These are phyloP conservation scores for Sphaerosporella brunnea DNA, from an alignment of 495 filamentous ascomycete genomes.

Conservation along the genomic window DNA sequence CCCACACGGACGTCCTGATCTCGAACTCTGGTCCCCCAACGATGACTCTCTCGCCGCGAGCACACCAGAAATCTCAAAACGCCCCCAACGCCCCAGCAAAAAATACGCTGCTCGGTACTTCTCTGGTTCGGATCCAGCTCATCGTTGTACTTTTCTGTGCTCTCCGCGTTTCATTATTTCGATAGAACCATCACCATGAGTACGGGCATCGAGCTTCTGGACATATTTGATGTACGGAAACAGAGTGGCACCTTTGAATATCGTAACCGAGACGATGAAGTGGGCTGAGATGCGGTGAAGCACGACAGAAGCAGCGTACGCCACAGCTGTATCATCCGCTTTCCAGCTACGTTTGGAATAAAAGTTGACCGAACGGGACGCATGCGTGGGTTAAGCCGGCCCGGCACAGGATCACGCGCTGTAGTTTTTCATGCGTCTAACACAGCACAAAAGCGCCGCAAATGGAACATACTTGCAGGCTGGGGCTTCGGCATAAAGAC, in stretches of 20 bases:
- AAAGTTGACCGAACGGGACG: constrained; percentile 21
- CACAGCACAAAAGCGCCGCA: background rate
- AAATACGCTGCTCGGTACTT: too few species aligned
- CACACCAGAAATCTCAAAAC: constrained; percentile 17
- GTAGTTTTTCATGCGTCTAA: background rate
- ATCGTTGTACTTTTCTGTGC: background rate
- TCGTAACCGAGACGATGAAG: constrained; percentile 11
- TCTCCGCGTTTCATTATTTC: constrained; percentile 22
- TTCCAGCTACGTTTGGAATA: constrained; percentile 14
- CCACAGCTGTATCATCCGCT: constrained; percentile 18
- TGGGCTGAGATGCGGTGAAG: constrained; percentile 23
- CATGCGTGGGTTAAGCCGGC: too few species aligned
- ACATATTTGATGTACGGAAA: constrained; percentile 25
- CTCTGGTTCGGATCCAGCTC: constrained; percentile 1
- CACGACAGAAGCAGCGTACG: constrained; percentile 22
- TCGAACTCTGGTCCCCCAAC: constrained; percentile 22
- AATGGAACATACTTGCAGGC: constrained; percentile 5
- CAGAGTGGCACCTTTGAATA: constrained; percentile 13
- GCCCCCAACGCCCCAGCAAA: constrained; percentile 22
- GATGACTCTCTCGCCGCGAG: constrained; percentile 19
- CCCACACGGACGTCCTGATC: constrained; percentile 13
- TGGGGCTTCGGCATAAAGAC: constrained; percentile 23
- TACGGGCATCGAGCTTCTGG: constrained; percentile 19
- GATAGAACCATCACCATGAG: constrained; percentile 21
- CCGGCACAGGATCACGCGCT: constrained; percentile 7